Base-by-base conservation (phyloP, 345 rosid genomes). In the Eucalyptus viminalis region DNA sequence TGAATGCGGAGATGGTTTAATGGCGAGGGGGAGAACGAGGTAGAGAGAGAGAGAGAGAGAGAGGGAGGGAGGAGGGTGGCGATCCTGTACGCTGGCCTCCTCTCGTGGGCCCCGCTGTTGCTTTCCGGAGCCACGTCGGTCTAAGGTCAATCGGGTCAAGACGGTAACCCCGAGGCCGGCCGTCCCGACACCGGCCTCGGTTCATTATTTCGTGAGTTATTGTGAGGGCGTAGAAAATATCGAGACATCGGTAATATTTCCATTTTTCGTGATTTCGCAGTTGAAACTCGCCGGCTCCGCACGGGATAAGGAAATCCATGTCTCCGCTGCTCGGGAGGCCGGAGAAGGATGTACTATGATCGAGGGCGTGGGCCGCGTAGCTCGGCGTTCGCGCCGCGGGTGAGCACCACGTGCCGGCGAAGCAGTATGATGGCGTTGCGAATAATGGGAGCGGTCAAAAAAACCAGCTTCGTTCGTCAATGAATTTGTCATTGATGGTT, bases 201-300 rank as follows among this genome's bases (percentile, higher is more conserved):
- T 53, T 53, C 2, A 62, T 62, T 62, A 62, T 27, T 62, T 62
- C 69, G 34, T 29, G 5, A 13, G 34, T 62, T 2, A 13, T 12
- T 12, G 8, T 6, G 31, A 29, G 69, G 69, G 1, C 2, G 1
- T 3, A 10, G 1, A 0, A 53, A 9, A 24, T 56, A 29, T 56
- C 13, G 27, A 24, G 6, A 56, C 27, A 9, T 22, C 5, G 1
- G 11, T 56, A 24, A 56, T 22, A 24, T 56, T 56, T 24, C 11
- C 60, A 21, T 21, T 9, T 8, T 54, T 9, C 11, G 25, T 54
- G 22, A 21, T 3, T 22, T 56, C 12, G 6, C 5, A 6, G 25
- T 56, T 1, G 29, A 12, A 24, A 56, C 27, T 56, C 13, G 27
- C 1, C 13, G 13, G 13, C 56, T 53, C 56, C 10, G 0, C 4